Conservation (phyloP, 2,329 filamentous ascomycete genomes). For the Zalaria obscura region DNA sequence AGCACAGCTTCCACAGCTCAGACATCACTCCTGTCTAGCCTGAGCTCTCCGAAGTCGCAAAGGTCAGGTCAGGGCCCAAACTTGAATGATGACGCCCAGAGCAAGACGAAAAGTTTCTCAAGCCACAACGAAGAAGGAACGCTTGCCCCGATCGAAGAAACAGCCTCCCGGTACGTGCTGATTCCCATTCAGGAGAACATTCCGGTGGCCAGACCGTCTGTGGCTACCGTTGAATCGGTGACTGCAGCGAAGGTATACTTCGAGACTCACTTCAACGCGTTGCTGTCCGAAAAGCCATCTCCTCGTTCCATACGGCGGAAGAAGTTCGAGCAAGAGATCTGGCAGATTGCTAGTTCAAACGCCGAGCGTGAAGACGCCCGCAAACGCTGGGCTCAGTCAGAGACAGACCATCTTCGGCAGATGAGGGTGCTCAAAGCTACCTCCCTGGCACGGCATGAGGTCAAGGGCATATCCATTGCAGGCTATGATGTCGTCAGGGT, state of each 20-base stretch:
- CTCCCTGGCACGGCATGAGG: slow-evolving; percentile 32
- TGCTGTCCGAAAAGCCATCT: slow-evolving; percentile 39
- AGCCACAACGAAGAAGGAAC: slow-evolving; percentile 10
- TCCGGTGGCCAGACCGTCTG: slow-evolving; percentile 7
- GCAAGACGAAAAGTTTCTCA: slow-evolving; percentile 9
- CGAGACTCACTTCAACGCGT: slow-evolving; percentile 69
- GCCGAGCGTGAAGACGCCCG: slow-evolving; percentile 42
- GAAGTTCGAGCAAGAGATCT: slow-evolving; percentile 50
- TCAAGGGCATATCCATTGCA: slow-evolving; percentile 39
- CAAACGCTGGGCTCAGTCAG: slow-evolving; percentile 47
- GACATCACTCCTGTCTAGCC: slow-evolving; percentile 15
- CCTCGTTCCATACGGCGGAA: slow-evolving; percentile 47
- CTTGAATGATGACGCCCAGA: slow-evolving; percentile 3
- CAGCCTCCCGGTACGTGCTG: slow-evolving; percentile 11
- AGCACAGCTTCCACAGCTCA: slow-evolving; percentile 18
- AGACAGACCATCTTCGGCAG: slow-evolving; percentile 64
- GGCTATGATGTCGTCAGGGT: slow-evolving; percentile 73
- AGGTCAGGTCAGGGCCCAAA: slow-evolving; percentile 12
- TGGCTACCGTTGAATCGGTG: slow-evolving; percentile 58
- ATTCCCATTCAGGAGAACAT: slow-evolving; percentile 17
- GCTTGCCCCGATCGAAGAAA: slow-evolving; percentile 19
- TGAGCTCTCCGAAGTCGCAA: slow-evolving; percentile 11
- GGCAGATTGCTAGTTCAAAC: slow-evolving; percentile 37
- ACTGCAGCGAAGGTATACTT: slow-evolving; percentile 75
- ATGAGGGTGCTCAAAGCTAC: slow-evolving; percentile 54